phyloP scores from a whole-genome alignment of 2,329 filamentous ascomycete genomes.

The Diaporthe sp. region DNA sequence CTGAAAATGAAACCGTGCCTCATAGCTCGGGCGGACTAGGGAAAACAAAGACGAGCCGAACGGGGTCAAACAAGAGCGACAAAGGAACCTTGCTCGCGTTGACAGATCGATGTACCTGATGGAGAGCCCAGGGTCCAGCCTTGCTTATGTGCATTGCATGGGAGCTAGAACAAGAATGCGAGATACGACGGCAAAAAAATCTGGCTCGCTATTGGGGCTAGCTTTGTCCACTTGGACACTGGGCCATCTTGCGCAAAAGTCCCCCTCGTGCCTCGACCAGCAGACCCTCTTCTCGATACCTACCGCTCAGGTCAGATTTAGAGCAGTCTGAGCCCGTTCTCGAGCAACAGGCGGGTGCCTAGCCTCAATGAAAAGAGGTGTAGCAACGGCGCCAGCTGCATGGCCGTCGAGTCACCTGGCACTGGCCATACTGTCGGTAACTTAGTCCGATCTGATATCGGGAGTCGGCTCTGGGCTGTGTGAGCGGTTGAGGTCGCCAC shows the following conservation, averaged over 20 bases:
- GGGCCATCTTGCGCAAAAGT: conserved; percentile 3
- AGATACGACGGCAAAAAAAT: conserved; percentile 1
- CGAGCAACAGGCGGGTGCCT: background rate
- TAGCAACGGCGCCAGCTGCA: background rate
- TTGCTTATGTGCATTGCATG: conserved; percentile 38
- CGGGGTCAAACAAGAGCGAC: conserved; percentile 24
- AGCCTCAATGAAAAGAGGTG: background rate
- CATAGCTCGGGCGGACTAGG: conserved; percentile 14
- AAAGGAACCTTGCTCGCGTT: conserved; percentile 1
- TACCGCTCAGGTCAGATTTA: background rate
- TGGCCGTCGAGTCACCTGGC: conserved; percentile 3
- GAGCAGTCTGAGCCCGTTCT: background rate
- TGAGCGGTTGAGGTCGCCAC: background rate
- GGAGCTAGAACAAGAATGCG: conserved; percentile 3
- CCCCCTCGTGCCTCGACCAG: background rate
- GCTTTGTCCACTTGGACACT: conserved; percentile 18
- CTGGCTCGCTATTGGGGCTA: background rate
- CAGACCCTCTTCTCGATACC: background rate
- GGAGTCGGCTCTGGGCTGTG: conserved; percentile 14
- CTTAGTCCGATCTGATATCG: conserved; percentile 33
- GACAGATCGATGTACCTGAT: conserved; percentile 22
- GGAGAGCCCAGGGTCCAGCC: conserved; percentile 32
- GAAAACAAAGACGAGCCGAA: conserved; percentile 2
- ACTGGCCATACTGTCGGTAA: conserved; percentile 14
- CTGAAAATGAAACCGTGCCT: conserved; percentile 8